Percentiles rank a stretch among this genome's conserved stretches.
phyloP scores from a whole-genome alignment of 1,284 basidiomycete species.

The Heterobasidion irregulare region DNA sequence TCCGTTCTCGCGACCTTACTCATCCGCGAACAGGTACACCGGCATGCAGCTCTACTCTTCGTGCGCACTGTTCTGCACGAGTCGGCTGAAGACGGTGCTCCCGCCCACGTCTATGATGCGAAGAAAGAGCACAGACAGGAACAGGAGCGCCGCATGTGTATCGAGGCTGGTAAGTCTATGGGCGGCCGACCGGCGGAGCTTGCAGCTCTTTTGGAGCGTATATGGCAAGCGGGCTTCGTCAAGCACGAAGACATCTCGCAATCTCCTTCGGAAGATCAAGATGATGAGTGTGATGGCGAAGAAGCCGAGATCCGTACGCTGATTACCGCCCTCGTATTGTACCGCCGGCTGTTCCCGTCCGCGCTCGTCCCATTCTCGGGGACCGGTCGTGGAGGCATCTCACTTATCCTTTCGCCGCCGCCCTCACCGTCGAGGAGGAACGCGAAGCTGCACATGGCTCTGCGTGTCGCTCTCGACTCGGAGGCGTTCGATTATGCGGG shows the following conservation, averaged over 20 bases:
- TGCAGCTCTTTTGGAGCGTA: slow-evolving; percentile 43
- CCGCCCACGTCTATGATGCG: slow-evolving; percentile 21
- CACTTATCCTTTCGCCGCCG: slow-evolving; percentile 43
- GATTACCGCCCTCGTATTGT: slow-evolving; percentile 47
- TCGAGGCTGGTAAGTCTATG: slow-evolving; percentile 52
- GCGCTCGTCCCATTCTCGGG: slow-evolving; percentile 23
- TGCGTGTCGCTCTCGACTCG: slow-evolving; percentile 47
- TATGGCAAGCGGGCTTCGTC: slow-evolving; percentile 33
- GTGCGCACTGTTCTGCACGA: slow-evolving; percentile 7
- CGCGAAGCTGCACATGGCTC: slow-evolving; percentile 26
- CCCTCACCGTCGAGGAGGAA: slow-evolving; percentile 42
- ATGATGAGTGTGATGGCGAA: slow-evolving; percentile 21
- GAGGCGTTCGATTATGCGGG: slow-evolving; percentile 43
- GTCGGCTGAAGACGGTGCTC: slow-evolving; percentile 4
- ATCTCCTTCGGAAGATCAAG: slow-evolving; percentile 9
- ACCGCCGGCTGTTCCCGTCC: slow-evolving; percentile 47
- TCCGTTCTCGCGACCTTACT: slow-evolving; percentile 45
- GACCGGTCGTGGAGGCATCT: slow-evolving; percentile 14
- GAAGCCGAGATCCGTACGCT: slow-evolving; percentile 37
- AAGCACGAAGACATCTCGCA: slow-evolving; percentile 19
- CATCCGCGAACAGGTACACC: slow-evolving; percentile 34
- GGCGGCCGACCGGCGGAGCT: slow-evolving; percentile 48
- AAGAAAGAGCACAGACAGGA: slow-evolving; percentile 26
- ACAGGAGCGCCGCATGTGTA: slow-evolving; percentile 32
- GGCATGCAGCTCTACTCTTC: slow-evolving; percentile 10